These are phyloP conservation scores for Suillus subaureus DNA, from an alignment of 768 basidiomycete species.

Conservation along the genomic window DNA sequence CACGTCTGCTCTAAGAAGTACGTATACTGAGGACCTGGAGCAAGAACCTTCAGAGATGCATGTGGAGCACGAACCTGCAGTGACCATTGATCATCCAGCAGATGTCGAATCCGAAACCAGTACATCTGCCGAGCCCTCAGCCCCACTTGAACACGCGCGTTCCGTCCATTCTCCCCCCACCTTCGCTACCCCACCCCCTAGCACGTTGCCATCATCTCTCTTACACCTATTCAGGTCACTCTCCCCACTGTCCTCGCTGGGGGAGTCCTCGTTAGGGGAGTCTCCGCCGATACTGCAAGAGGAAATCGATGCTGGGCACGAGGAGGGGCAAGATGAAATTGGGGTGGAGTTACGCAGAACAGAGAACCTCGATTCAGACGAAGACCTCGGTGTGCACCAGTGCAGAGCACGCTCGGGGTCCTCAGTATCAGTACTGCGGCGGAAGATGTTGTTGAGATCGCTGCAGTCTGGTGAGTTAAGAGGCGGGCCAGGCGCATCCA, in stretches of 20 bases:
- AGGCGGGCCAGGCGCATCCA: neutral
- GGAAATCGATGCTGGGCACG: neutral
- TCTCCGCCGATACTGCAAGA: neutral
- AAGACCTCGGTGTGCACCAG: neutral
- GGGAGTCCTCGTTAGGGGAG: neutral
- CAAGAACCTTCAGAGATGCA: neutral
- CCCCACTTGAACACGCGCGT: neutral
- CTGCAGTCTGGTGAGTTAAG: neutral
- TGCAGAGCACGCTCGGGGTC: neutral
- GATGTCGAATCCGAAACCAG: neutral
- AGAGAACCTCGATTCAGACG: neutral
- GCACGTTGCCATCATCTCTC: neutral
- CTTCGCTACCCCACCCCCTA: neutral
- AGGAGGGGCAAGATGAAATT: neutral
- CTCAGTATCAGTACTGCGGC: neutral
- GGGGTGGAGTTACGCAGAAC: neutral
- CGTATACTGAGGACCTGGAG: neutral
- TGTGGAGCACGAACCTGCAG: neutral
- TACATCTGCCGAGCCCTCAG: neutral
- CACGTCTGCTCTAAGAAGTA: constrained; percentile 1
- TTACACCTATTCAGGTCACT: neutral
- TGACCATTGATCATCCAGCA: neutral
- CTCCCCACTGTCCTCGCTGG: neutral
- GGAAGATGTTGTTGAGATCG: neutral
- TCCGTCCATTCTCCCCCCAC: neutral